Percentiles rank a stretch among this genome's conserved stretches.
Conservation (phyloP, 148 eudicot species). For the Rhododendron molle region DNA sequence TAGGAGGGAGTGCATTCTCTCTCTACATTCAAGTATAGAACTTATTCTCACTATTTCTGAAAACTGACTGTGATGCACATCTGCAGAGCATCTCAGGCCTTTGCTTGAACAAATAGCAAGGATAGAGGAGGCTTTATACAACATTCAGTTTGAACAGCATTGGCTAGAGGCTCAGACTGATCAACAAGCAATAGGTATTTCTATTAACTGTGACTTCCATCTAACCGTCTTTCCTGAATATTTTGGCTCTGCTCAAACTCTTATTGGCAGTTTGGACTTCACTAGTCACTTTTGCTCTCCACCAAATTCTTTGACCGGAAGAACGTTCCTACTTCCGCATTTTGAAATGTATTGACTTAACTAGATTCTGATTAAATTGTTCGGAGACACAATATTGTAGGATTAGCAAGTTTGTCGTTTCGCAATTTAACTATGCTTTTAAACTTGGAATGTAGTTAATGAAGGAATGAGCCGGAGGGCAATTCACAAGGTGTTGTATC, state of each 20-base stretch:
- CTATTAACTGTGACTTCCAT: not conserved
- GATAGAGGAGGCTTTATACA: slow-evolving; percentile 78
- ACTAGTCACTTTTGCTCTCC: not conserved
- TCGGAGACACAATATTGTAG: not conserved
- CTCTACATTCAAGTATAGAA: not conserved
- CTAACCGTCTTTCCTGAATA: not conserved
- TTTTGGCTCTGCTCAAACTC: not conserved
- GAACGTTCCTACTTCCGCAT: not conserved
- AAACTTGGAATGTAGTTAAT: slow-evolving; percentile 53
- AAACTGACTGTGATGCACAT: slow-evolving; percentile 1
- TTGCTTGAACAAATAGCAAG: slow-evolving; percentile 73
- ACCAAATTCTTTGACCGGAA: not conserved
- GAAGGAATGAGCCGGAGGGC: slow-evolving; percentile 82
- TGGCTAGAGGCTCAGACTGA: slow-evolving; percentile 93
- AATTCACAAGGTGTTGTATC: slow-evolving; percentile 68
- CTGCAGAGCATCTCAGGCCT: slow-evolving; percentile 88
- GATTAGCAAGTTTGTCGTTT: not conserved
- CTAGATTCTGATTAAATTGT: not conserved
- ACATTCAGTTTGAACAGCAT: slow-evolving; percentile 95
- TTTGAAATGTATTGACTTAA: not conserved
- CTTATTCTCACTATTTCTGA: not conserved
- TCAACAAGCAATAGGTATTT: slow-evolving; percentile 77
- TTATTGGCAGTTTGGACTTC: not conserved
- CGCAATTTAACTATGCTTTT: not conserved
- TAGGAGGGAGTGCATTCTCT: not conserved